These are phyloP conservation scores for Aristolochia contorta DNA, from an alignment of 164 flowering plant genomes.

Conservation along the genomic window DNA sequence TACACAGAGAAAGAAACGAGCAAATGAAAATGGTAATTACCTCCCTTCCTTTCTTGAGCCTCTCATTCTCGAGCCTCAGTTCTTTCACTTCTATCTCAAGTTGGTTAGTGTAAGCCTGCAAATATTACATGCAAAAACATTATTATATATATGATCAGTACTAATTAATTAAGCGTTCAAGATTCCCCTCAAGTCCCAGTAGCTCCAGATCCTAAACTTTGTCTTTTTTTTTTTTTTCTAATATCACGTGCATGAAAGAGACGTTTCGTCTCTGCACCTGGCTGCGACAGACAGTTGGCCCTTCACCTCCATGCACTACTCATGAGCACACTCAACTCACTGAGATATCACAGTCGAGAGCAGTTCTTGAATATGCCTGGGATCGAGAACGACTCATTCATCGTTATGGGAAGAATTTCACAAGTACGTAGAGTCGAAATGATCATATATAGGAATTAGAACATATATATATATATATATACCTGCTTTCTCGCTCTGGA, in stretches of 20 bases:
- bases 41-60: conserved; percentile 1
- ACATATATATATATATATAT: not conserved
- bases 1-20: too few species aligned
- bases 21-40: not conserved
- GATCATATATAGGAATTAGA: too few species aligned
- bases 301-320: too few species aligned
- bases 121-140: not conserved
- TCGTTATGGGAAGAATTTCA: too few species aligned
- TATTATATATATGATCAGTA: not conserved
- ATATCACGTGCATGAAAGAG: too few species aligned
- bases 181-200: not conserved
- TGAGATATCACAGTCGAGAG: too few species aligned
- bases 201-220: not conserved
- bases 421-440: too few species aligned
- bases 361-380: too few species aligned
- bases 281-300: not conserved
- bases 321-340: too few species aligned
- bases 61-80: not conserved
- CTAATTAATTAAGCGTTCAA: not conserved
- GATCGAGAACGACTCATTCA: too few species aligned
- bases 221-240: not conserved
- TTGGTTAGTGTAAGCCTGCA: conserved; percentile 1
- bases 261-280: too few species aligned
- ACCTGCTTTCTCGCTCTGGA: conserved; percentile 64
- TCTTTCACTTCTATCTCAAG: conserved; percentile 1